phyloP scores from a whole-genome alignment of 345 rosid genomes.

The Melaleuca quinquenervia region DNA sequence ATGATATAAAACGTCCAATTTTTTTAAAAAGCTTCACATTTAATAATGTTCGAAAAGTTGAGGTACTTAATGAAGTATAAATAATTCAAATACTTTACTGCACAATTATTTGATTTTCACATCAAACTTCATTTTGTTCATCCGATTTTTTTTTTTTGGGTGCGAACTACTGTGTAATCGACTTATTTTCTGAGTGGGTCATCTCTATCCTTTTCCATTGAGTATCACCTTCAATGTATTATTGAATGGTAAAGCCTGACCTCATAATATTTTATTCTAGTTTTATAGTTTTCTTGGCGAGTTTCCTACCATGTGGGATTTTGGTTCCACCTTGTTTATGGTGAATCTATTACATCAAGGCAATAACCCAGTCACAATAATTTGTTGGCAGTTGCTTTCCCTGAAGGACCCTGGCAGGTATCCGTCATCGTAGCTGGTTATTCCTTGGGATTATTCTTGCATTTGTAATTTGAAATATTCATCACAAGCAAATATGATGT shows the following conservation, averaged over 20 bases:
- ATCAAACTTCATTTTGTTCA: too few species aligned
- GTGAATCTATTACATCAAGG: slow-evolving; percentile 29
- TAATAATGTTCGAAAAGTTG: too few species aligned
- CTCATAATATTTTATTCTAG: neutral
- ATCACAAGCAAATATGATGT: slow-evolving; percentile 3
- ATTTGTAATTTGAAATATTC: neutral
- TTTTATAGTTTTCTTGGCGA: neutral
- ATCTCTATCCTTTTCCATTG: neutral
- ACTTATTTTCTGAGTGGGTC: too few species aligned
- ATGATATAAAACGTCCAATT: too few species aligned
- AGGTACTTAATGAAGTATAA: too few species aligned
- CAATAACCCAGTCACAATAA: slow-evolving; percentile 72
- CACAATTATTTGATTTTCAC: too few species aligned
- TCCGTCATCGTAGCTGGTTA: neutral
- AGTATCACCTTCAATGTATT: slow-evolving; percentile 89
- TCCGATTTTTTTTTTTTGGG: too few species aligned
- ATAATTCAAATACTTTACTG: too few species aligned
- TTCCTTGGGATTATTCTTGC: neutral
- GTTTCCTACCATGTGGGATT: neutral
- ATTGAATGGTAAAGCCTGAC: slow-evolving; percentile 54
- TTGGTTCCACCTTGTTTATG: neutral
- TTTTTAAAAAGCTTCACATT: too few species aligned
- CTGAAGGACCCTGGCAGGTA: slow-evolving; percentile 42
- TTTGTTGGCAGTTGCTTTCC: neutral
- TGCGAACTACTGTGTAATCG: too few species aligned